Conservation (phyloP, 2,329 filamentous ascomycete species). For the Colletotrichum melonis region DNA sequence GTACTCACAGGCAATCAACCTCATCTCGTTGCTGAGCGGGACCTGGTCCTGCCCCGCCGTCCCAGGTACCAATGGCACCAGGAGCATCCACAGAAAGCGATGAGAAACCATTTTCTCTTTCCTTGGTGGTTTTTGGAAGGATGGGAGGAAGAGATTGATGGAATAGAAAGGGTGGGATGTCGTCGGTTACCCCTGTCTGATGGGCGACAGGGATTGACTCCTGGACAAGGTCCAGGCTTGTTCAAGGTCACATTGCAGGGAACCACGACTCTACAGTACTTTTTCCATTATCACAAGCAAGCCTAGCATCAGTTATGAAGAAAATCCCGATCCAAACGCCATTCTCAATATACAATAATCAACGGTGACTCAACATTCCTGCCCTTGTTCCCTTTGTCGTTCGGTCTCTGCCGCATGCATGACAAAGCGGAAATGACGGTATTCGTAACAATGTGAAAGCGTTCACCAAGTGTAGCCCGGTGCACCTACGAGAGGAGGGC, state of each 20-base stretch:
- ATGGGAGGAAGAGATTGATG: background rate
- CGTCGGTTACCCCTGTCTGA: conserved; percentile 8
- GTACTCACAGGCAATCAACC: conserved; percentile 25
- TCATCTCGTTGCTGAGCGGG: background rate
- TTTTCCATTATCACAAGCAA: background rate
- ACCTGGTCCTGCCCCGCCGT: background rate
- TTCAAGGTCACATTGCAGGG: conserved; percentile 2
- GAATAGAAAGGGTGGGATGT: conserved; percentile 1
- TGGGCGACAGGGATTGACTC: conserved; percentile 10
- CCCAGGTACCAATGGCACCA: background rate
- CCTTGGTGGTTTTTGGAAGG: background rate
- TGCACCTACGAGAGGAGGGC: background rate
- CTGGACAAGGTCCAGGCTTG: background rate
- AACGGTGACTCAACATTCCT: background rate
- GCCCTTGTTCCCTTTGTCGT: background rate
- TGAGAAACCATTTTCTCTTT: background rate
- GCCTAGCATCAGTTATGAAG: background rate
- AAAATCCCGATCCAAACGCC: background rate
- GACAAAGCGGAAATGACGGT: no score
- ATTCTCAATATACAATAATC: background rate
- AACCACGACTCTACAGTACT: background rate
- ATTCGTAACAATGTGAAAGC: no score
- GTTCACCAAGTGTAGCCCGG: no score
- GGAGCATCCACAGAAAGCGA: background rate
- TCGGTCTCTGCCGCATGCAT: no score